Conservation (phyloP, 2,329 filamentous ascomycete species). For the Didymosphaeria variabile region DNA sequence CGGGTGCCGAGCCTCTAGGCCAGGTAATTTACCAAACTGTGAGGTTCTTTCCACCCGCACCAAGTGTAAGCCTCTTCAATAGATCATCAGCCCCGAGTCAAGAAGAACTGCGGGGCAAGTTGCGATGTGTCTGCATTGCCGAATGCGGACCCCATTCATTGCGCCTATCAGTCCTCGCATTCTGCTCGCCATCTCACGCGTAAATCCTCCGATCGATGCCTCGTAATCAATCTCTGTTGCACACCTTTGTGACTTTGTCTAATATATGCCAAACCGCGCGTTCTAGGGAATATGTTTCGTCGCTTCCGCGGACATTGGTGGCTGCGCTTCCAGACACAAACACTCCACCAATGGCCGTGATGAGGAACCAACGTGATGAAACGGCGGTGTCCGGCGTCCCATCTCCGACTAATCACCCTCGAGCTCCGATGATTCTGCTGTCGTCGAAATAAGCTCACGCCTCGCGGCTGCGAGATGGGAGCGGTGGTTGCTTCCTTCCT, state of each 20-base stretch:
- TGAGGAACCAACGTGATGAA: conserved; percentile 4
- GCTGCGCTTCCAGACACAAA: neutral
- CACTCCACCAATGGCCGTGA: conserved; percentile 14
- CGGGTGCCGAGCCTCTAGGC: neutral
- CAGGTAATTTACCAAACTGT: neutral
- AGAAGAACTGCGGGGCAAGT: conserved; percentile 7
- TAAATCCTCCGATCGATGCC: neutral
- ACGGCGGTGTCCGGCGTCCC: conserved; percentile 9
- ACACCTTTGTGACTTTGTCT: neutral
- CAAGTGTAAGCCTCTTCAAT: conserved; percentile 12
- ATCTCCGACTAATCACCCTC: conserved; percentile 3
- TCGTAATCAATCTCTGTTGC: neutral
- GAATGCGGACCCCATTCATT: neutral
- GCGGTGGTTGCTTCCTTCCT: conserved; percentile 16
- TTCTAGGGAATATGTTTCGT: conserved; percentile 4
- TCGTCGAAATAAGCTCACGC: conserved; percentile 22
- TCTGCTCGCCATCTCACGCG: conserved; percentile 7
- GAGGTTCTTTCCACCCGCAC: neutral
- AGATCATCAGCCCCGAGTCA: conserved; percentile 18
- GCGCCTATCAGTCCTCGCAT: neutral
- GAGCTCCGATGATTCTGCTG: neutral
- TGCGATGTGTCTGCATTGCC: neutral
- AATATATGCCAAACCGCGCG: conserved; percentile 9
- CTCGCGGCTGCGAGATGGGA: conserved; percentile 9
- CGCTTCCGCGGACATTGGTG: conserved; percentile 6